Evolutionary conservation across 2,329 filamentous ascomycete genomes (phyloP), one percentile per base, ranked within the genome.

Genomic region (Aspergillus chevalieri): DNA sequence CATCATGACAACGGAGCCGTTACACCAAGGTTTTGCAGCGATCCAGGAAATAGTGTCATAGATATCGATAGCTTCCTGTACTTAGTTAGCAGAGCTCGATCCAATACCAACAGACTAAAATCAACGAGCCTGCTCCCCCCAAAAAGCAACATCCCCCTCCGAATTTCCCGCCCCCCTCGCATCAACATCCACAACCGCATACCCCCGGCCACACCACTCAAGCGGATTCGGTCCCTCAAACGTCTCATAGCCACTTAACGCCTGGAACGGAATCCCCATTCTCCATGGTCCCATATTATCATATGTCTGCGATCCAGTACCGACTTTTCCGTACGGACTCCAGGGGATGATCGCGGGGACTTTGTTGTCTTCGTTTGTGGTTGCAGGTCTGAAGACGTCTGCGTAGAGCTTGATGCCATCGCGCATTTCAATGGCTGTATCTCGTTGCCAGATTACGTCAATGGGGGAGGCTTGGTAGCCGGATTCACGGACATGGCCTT

Each of bases 131-230:
- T 56, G 49, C n/a, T 52, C 44, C 3, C 61, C 61, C 59, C 55
- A 60, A 30, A 59, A 57, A 1, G 36, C 17, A 8, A 64, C 48
- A 45, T 61, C 43, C 2, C 64, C 64, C 19, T 64, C 64, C 0
- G 62, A 65, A 17, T 64, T 50, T 10, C 55, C 58, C 3, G 51
- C 44, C 1, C 64, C 65, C 4, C 65, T 52, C 1, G 59, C 51
- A 45, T 67, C 65, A 10, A 64, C 51, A 39, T 67, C 63, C 30
- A 66, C 54, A 36, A 67, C 54, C 2, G 64, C 64, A 46, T 65
- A 67, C 1, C 63, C 63, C 33, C 59, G 47, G 6, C 49, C 33
- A 15, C 55, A 57, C 58, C 63, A 67, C 30, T 66, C 64, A 4
- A 63, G 63, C 0, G 64, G 64, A 41, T 67, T 60, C 0, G 57